Base-by-base conservation (phyloP, 768 basidiomycete genomes). In the Pulveroboletus sp. region DNA sequence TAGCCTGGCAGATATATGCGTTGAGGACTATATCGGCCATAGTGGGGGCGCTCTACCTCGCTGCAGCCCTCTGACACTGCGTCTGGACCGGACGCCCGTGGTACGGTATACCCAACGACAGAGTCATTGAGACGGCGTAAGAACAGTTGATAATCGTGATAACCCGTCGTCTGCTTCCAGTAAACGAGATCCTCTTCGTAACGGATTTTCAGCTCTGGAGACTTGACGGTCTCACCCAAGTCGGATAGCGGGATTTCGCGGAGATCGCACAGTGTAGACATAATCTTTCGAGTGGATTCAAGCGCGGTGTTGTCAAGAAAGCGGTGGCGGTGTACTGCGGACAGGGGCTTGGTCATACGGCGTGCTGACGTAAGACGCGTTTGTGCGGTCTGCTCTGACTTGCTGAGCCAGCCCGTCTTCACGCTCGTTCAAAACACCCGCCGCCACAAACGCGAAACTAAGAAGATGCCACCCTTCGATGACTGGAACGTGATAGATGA, bases 401-500 rank as follows among this genome's bases (percentile, higher is more conserved):
- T 39, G 34, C 23, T 8, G 27, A 6, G 30, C 34, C 17, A 19
- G n/a, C 29, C 20, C 35, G n/a, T 27, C 3, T 22, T 35, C 22
- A 6, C 1, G 6, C 12, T 17, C 31, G 0, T 37, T 38, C 17
- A 24, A 16, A 37, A 40, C n/a, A 14, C 16, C 17, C 13, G 2
- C n/a, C 2, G 10, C 43, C 4, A 42, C 30, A 3, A 4, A 16
- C 37, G 7, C 8, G 17, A 43, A 16, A 14, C 9, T 2, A 3
- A 1, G 16, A 40, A 0, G 3, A 88, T 89, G 86, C 68, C 84
- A 0, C 75, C 80, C 0, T 91, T 83, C 53, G 86, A 89, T 30
- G 85, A 89, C 49, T 91, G 89, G 89, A 89, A 86, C 63, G 78
- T 73, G 46, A 61, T 87, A 23, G 86, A 86, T 16, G 85, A 89